These are phyloP conservation scores for Epichloe typhina DNA, from an alignment of 2,329 filamentous ascomycete species.

Conservation along the genomic window DNA sequence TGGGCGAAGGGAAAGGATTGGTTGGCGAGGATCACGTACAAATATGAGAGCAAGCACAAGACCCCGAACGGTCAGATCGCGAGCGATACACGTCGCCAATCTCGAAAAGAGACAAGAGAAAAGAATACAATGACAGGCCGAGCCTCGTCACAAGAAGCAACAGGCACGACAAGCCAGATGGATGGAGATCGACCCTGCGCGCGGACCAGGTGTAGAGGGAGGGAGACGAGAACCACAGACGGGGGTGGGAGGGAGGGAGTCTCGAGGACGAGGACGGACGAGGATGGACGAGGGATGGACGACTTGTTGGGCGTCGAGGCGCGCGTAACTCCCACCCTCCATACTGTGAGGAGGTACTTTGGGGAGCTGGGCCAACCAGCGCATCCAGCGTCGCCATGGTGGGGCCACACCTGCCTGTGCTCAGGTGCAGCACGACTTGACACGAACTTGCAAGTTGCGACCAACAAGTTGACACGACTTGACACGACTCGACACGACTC, in stretches of 20 bases:
- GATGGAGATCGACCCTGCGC: slow-evolving; percentile 5
- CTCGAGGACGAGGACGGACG: neutral
- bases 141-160: slow-evolving; percentile 1
- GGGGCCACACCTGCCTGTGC: too few relatives aligned
- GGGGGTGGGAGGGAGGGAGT: slow-evolving; percentile 4
- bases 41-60: neutral
- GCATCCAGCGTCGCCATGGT: too few relatives aligned
- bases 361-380: neutral
- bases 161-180: slow-evolving; percentile 4
- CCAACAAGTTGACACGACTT: too few relatives aligned
- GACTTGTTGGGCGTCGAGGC: slow-evolving; percentile 1
- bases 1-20: neutral
- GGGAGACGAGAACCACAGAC: slow-evolving; percentile 4
- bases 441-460: too few relatives aligned
- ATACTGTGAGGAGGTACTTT: neutral
- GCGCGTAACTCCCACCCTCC: neutral
- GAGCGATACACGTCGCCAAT: neutral
- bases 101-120: neutral
- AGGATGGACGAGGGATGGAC: neutral
- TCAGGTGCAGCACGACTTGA: too few relatives aligned
- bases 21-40: neutral
- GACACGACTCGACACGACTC: too few relatives aligned
- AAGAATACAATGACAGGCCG: slow-evolving; percentile 1
- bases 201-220: slow-evolving; percentile 6
- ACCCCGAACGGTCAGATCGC: neutral